Conservation (phyloP, 805 yeast species). For the Ogataea allantospora region DNA sequence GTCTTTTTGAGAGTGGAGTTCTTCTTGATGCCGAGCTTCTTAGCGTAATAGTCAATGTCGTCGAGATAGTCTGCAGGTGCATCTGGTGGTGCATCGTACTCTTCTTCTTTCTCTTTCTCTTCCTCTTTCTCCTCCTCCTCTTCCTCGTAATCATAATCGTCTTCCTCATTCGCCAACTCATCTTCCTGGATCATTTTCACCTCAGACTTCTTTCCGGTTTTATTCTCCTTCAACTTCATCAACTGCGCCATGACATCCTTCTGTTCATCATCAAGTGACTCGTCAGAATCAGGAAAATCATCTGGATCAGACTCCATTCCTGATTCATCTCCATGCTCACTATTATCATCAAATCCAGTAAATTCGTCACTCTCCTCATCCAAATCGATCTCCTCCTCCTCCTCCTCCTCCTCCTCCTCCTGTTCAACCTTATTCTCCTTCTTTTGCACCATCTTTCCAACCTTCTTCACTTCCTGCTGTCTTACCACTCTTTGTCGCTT, state of each 20-base stretch:
- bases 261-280: conserved; percentile 23
- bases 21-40: conserved; percentile 67
- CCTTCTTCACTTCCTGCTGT: conserved; percentile 1
- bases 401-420: conserved; percentile 30
- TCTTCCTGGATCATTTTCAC: conserved; percentile 33
- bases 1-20: conserved; percentile 48
- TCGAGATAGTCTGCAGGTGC: conserved; percentile 70
- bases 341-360: conserved; percentile 18
- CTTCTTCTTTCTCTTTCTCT: conserved; percentile 39
- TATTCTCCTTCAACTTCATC: conserved; percentile 27
- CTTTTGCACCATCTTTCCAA: neutral
- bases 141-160: conserved; percentile 7
- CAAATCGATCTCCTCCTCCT: conserved; percentile 22
- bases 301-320: conserved; percentile 12
- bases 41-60: conserved; percentile 81
- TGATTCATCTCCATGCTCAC: conserved; percentile 11
- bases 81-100: conserved; percentile 44
- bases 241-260: conserved; percentile 27
- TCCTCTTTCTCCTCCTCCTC: conserved; percentile 14
- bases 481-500: conserved; percentile 1
- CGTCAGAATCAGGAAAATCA: conserved; percentile 6
- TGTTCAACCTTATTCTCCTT: conserved; percentile 1
- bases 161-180: conserved; percentile 26
- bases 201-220: conserved; percentile 15
- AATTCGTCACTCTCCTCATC: conserved; percentile 14